phyloP scores from a whole-genome alignment of 352 stramenopile species.

The Globisporangium mamillatum region DNA sequence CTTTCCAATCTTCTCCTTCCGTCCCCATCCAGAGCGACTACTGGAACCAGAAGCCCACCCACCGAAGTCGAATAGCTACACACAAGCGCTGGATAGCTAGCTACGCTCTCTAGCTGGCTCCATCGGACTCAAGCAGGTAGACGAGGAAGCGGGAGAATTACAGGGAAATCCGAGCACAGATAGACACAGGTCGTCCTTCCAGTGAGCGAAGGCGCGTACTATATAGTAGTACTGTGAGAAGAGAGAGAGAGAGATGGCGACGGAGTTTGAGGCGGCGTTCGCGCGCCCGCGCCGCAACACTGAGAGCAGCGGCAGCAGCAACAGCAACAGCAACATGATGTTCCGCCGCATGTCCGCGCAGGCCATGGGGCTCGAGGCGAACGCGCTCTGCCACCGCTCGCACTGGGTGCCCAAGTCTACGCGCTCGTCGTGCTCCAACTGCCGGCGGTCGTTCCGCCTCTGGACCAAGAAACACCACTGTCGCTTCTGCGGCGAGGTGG shows the following conservation, averaged over 20 bases:
- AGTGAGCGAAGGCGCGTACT: not conserved
- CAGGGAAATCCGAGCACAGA: constrained; percentile 1
- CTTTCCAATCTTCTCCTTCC: constrained; percentile 3
- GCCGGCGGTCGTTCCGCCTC: constrained; percentile 54
- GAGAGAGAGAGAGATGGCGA: constrained; percentile 1
- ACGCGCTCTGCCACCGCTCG: constrained; percentile 67
- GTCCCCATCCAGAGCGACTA: not conserved
- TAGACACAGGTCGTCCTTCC: not conserved
- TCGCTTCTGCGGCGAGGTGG: constrained; percentile 73
- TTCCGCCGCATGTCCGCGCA: constrained; percentile 65
- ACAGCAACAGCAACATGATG: constrained; percentile 17
- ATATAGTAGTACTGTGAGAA: not conserved
- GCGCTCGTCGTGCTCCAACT: constrained; percentile 62
- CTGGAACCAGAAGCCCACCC: not conserved
- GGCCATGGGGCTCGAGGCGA: constrained; percentile 60
- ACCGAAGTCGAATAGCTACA: not conserved
- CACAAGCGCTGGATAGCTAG: not conserved
- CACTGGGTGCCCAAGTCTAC: constrained; percentile 78
- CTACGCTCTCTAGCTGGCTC: not conserved
- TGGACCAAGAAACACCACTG: constrained; percentile 76
- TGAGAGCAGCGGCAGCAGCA: constrained; percentile 1
- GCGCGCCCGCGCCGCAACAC: constrained; percentile 8
- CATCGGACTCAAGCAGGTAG: not conserved
- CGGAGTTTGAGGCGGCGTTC: not conserved
- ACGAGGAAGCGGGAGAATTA: not conserved